Evolutionary conservation across 345 rosid genomes (phyloP).

Genomic region (Psidium friedrichsthalianum): DNA sequence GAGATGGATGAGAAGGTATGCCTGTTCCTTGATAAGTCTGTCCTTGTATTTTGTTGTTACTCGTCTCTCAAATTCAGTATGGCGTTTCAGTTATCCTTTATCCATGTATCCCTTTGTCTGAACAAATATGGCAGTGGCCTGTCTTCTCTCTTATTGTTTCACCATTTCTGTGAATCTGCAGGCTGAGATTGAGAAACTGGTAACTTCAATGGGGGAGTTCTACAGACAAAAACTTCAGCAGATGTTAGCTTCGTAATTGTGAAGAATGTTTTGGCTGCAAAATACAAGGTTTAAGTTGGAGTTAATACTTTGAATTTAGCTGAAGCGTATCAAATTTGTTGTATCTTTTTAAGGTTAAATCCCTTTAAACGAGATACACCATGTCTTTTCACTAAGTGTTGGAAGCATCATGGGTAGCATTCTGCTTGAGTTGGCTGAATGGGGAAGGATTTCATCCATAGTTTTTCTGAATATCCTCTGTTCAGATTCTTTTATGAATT

Average conservation of each 20-base stretch:
- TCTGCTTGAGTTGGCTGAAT: not conserved
- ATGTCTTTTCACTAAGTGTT: not conserved
- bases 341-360: not conserved
- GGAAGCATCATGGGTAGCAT: not conserved
- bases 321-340: not conserved
- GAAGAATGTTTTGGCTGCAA: constrained; percentile 87
- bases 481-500: not conserved
- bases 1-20: constrained; percentile 73
- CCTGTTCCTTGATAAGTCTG: not conserved
- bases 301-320: not conserved
- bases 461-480: not conserved
- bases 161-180: constrained; percentile 25
- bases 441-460: not conserved
- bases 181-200: constrained; percentile 68
- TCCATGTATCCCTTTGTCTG: not conserved
- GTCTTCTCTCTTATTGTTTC: not conserved
- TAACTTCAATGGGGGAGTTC: constrained; percentile 78
- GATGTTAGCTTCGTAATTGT: constrained; percentile 83
- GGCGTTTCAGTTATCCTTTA: not conserved
- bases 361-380: not conserved
- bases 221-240: constrained; percentile 41
- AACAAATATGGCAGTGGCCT: not conserved
- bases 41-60: not conserved
- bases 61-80: not conserved
- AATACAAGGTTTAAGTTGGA: constrained; percentile 61